Base-by-base conservation (phyloP, 108 stramenopile species). In the Stephanodiscus triporus region DNA sequence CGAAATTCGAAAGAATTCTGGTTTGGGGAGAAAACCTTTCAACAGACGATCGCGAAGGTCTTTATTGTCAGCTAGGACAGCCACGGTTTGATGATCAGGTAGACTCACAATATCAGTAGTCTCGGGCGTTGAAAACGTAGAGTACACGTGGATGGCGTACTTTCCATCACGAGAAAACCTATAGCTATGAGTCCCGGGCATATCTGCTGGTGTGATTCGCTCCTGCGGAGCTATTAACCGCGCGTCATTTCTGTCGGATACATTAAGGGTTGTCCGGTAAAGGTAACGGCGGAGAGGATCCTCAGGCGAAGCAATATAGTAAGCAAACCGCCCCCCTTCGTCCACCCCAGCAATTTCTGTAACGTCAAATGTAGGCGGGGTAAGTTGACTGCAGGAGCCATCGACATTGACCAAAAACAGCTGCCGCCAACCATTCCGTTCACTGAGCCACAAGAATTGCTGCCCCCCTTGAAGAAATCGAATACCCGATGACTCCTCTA, bases 311-410 rank as follows among this genome's bases (percentile, higher is more conserved):
- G 78, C 78, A 68, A 79, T 79, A 27, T 79, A 79, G 26, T 79
- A 79, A 22, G 71, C 78, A 60, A 63, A 79, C 14, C 66, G 70
- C 5, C 72, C 78, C 59, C 53, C 78, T 79, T 79, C 78, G 45
- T 79, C 78, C 7, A 79, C 66, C 4, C 78, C 78, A 0, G 78
- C 78, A 79, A 79, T 79, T 63, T 79, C 78, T 10, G 66, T 72
- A 5, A 79, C 78, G 63, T 79, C 78, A 49, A 63, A 79, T 3
- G 71, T 63, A 0, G 71, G 78, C 20, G 71, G 71, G 53, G 78
- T 79, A 22, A 79, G 43, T 36, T 64, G 42, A 62, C 51, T 66
- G 23, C 48, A 65, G 6, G 63, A 49, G 6, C 65, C 45, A 47
- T 72, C 50, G 22, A 62, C 49, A 56, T 79, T 71, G n/a, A 79